These are phyloP conservation scores for Hypomontagnella submonticulosa DNA, from an alignment of 495 filamentous ascomycete species.

Conservation along the genomic window DNA sequence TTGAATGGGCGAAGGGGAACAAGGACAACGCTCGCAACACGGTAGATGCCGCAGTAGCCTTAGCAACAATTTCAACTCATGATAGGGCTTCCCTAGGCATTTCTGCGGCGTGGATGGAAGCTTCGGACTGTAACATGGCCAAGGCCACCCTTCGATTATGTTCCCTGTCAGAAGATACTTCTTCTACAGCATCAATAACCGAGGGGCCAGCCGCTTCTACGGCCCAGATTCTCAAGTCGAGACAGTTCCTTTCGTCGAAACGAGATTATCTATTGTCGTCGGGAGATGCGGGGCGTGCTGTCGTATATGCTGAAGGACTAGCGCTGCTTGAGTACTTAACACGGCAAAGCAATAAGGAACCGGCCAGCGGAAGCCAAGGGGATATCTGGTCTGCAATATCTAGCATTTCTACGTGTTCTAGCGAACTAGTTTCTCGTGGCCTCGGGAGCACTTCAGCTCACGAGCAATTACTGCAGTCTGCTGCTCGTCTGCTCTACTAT, in stretches of 20 bases:
- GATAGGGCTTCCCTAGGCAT: constrained; percentile 27
- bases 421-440: constrained; percentile 49
- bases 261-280: constrained; percentile 67
- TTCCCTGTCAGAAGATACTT: constrained; percentile 21
- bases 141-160: constrained; percentile 62
- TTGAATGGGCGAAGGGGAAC: constrained; percentile 71
- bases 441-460: constrained; percentile 49
- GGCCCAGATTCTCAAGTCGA: constrained; percentile 64
- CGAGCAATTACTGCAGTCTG: constrained; percentile 73
- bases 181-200: constrained; percentile 11
- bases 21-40: constrained; percentile 67
- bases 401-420: constrained; percentile 51
- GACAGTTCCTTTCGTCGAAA: constrained; percentile 65
- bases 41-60: constrained; percentile 61
- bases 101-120: constrained; percentile 69
- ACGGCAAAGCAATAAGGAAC: constrained; percentile 45
- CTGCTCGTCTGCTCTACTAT: constrained; percentile 73
- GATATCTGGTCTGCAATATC: constrained; percentile 62
- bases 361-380: constrained; percentile 54
- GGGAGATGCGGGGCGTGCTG: constrained; percentile 55
- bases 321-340: constrained; percentile 73
- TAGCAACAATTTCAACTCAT: constrained; percentile 27
- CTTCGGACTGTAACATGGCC: constrained; percentile 60
- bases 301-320: constrained; percentile 68
- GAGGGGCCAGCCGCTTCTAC: constrained; percentile 28